phyloP scores from a whole-genome alignment of 2,329 filamentous ascomycete species.

The Alternaria sp. region DNA sequence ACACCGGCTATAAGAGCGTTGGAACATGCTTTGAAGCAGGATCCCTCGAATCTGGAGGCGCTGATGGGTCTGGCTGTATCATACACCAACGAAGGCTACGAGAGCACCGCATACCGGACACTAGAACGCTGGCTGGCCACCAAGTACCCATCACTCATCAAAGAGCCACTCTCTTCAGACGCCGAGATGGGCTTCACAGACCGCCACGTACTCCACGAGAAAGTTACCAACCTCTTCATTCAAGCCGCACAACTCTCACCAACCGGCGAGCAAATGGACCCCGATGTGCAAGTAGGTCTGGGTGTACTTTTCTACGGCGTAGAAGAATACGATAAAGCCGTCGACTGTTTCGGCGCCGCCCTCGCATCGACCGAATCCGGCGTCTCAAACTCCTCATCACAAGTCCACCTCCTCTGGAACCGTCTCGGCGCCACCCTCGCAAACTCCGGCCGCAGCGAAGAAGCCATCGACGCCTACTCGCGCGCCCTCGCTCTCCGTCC shows the following conservation, averaged over 20 bases:
- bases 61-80: slow-evolving; percentile 96
- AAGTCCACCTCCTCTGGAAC: slow-evolving; percentile 97
- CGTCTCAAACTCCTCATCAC: slow-evolving; percentile 79
- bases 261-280: slow-evolving; percentile 93
- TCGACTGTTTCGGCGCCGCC: slow-evolving; percentile 95
- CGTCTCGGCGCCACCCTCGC: slow-evolving; percentile 93
- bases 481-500: slow-evolving; percentile 87
- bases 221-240: slow-evolving; percentile 90
- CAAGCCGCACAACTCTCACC: slow-evolving; percentile 90
- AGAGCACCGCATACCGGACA: slow-evolving; percentile 94
- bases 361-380: slow-evolving; percentile 85
- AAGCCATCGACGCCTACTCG: slow-evolving; percentile 96
- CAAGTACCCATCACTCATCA: slow-evolving; percentile 86
- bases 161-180: slow-evolving; percentile 72
- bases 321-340: slow-evolving; percentile 97
- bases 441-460: slow-evolving; percentile 90
- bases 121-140: slow-evolving; percentile 96
- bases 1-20: slow-evolving; percentile 92
- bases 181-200: slow-evolving; percentile 95
- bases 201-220: slow-evolving; percentile 84
- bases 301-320: slow-evolving; percentile 97
- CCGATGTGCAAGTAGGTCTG: slow-evolving; percentile 95
- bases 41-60: slow-evolving; percentile 84
- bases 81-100: slow-evolving; percentile 98
- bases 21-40: slow-evolving; percentile 86